A percentile compares a stretch with the other conserved stretches of the same genome.
These are phyloP conservation scores for Telopea speciosissima DNA, from an alignment of 177 flowering plant genomes.

Conservation along the genomic window DNA sequence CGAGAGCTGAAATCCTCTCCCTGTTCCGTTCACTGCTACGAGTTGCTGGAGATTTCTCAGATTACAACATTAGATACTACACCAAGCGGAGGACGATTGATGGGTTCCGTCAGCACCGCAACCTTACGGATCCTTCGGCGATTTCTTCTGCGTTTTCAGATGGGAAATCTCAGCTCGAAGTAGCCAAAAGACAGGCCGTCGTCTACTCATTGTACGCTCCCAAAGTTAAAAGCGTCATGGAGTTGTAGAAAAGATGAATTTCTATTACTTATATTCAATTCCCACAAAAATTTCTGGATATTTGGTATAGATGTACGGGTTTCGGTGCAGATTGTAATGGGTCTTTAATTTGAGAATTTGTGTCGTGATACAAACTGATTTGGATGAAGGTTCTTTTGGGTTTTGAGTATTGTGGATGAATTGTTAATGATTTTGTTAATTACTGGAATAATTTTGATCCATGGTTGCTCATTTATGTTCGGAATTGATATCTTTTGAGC, in stretches of 20 bases:
- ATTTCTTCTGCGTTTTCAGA: slow-evolving; percentile 44
- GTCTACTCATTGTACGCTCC: slow-evolving; percentile 68
- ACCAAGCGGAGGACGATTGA: slow-evolving; percentile 59
- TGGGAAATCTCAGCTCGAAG: slow-evolving; percentile 62
- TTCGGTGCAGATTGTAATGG: background rate
- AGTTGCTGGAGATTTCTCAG: slow-evolving; percentile 51
- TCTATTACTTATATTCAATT: too few relatives aligned
- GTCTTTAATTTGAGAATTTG: too few relatives aligned
- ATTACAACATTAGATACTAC: slow-evolving; percentile 84
- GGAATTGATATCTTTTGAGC: background rate
- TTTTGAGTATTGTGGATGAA: background rate
- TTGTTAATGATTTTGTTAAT: background rate
- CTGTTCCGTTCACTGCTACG: slow-evolving; percentile 38
- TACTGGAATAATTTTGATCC: background rate
- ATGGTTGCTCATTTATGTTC: background rate
- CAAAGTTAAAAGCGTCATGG: slow-evolving; percentile 61
- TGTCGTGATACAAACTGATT: too few relatives aligned
- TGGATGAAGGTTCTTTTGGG: background rate
- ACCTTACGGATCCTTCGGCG: slow-evolving; percentile 40
- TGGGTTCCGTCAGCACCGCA: slow-evolving; percentile 49
- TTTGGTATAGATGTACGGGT: background rate
- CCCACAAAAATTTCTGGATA: background rate
- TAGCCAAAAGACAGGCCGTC: slow-evolving; percentile 53
- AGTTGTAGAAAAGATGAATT: slow-evolving; percentile 20
- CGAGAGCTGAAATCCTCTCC: slow-evolving; percentile 14